phyloP scores from a whole-genome alignment of 2,329 filamentous ascomycete species.

The Paraconiothyrium sp. region DNA sequence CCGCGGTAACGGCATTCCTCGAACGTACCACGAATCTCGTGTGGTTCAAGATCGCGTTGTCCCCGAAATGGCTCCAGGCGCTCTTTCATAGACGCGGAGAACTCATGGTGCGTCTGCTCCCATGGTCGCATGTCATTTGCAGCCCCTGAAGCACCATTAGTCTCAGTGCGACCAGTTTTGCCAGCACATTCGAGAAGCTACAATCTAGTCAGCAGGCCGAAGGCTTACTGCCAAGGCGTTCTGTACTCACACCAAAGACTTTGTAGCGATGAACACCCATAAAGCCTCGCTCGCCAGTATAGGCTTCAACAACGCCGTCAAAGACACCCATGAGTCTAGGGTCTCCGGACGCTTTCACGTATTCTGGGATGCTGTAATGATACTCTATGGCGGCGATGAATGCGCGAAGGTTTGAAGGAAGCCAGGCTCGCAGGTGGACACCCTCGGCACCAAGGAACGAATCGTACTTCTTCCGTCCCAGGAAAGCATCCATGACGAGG shows the following conservation, averaged over 20 bases:
- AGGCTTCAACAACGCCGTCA: slow-evolving; percentile 65
- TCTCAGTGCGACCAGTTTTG: slow-evolving; percentile 62
- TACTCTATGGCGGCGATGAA: slow-evolving; percentile 66
- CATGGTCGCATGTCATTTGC: slow-evolving; percentile 31
- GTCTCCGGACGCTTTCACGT: slow-evolving; percentile 62
- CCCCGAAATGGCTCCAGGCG: slow-evolving; percentile 62
- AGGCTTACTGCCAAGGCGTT: not conserved
- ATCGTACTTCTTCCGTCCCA: slow-evolving; percentile 56
- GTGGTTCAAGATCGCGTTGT: slow-evolving; percentile 58
- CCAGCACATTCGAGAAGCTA: slow-evolving; percentile 60
- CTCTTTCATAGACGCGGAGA: slow-evolving; percentile 65
- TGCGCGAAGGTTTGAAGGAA: slow-evolving; percentile 63
- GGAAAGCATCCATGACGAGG: slow-evolving; percentile 38
- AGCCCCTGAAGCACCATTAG: slow-evolving; percentile 36
- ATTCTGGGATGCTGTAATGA: slow-evolving; percentile 64
- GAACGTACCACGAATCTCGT: slow-evolving; percentile 65
- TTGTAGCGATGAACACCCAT: slow-evolving; percentile 68
- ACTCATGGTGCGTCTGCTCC: slow-evolving; percentile 45
- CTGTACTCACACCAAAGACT: slow-evolving; percentile 59
- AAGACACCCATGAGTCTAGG: slow-evolving; percentile 62
- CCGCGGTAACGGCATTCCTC: slow-evolving; percentile 64
- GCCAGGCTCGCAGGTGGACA: slow-evolving; percentile 63
- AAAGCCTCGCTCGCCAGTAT: slow-evolving; percentile 65
- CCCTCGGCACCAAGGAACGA: slow-evolving; percentile 64
- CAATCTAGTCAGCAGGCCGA: not conserved